phyloP scores from a whole-genome alignment of 257 asterid genomes.

The Penstemon newberryi region DNA sequence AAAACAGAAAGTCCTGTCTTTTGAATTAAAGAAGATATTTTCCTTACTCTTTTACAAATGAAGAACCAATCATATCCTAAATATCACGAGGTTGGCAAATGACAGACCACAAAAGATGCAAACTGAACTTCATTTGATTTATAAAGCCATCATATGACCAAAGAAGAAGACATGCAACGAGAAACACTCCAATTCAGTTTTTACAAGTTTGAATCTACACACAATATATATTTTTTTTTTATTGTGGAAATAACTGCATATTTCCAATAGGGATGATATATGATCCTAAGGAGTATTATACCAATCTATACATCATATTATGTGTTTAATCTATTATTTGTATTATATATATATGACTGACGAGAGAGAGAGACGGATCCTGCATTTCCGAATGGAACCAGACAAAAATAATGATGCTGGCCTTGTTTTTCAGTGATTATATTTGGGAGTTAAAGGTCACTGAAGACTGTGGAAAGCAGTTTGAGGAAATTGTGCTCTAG shows the following conservation, averaged over 20 bases:
- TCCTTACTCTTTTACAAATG: too few species aligned
- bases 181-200: slow-evolving; percentile 27
- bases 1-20: too few species aligned
- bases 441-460: slow-evolving; percentile 32
- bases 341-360: slow-evolving; percentile 25
- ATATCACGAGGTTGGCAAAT: too few species aligned
- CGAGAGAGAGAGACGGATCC: slow-evolving; percentile 24
- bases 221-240: background rate
- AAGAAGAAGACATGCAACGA: slow-evolving; percentile 20
- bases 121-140: background rate
- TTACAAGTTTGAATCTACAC: slow-evolving; percentile 35
- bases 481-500: slow-evolving; percentile 40
- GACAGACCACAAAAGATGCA: too few species aligned
- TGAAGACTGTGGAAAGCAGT: slow-evolving; percentile 40
- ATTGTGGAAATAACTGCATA: background rate
- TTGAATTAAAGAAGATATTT: too few species aligned
- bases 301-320: slow-evolving; percentile 40
- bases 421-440: slow-evolving; percentile 14
- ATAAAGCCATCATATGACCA: slow-evolving; percentile 16
- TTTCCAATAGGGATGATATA: slow-evolving; percentile 1
- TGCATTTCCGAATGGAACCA: slow-evolving; percentile 6
- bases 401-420: slow-evolving; percentile 19
- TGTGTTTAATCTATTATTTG: slow-evolving; percentile 32
- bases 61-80: too few species aligned
- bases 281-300: slow-evolving; percentile 24